Base-by-base conservation (phyloP, 345 rosid genomes). In the Salix brachista region DNA sequence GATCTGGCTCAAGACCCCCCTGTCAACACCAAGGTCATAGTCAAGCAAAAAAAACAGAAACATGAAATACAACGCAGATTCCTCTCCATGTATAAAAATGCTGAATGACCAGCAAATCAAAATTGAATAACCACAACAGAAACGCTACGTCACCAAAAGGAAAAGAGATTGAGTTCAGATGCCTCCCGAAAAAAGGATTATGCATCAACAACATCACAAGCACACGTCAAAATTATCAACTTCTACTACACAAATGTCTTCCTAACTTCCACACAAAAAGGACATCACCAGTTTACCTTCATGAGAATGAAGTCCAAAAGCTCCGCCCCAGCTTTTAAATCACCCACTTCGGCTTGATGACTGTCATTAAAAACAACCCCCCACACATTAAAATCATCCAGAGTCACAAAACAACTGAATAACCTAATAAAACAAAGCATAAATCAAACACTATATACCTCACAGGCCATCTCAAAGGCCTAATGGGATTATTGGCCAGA, bases 281-380 rank as follows among this genome's bases (percentile, higher is more conserved):
- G 16, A 32, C 25, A 52, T 23, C 10, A 19, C 42, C 17, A 1
- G 3, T 21, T 50, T 79, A 93, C 98, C 99, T 90, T 90, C 86
- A 75, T 90, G 34, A 87, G 91, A 73, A 96, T 90, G 11, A 93
- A 80, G 77, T 96, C 99, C 73, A 96, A 76, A 88, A 91, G 96
- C 86, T 92, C 97, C 0, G 92, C 88, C 75, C 92, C 84, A 5
- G 93, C 96, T 77, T 83, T 86, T 0, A 83, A 82, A 69, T 93
- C 97, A 70, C 80, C 82, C 42, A 85, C 34, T 83, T 93, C 96
- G 16, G 86, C 85, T 18, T 85, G 89, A 78, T 90, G 87, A 78
- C 98, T 93, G 85, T 9, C 28, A 76, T 39, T 5, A 14, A 58
- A 32, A 76, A 36, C 48, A 78, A 44, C 34, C 16, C 16, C 13